Evolutionary conservation across 2,329 filamentous ascomycete species (phyloP).

Genomic region (Gnomoniopsis sp.): DNA sequence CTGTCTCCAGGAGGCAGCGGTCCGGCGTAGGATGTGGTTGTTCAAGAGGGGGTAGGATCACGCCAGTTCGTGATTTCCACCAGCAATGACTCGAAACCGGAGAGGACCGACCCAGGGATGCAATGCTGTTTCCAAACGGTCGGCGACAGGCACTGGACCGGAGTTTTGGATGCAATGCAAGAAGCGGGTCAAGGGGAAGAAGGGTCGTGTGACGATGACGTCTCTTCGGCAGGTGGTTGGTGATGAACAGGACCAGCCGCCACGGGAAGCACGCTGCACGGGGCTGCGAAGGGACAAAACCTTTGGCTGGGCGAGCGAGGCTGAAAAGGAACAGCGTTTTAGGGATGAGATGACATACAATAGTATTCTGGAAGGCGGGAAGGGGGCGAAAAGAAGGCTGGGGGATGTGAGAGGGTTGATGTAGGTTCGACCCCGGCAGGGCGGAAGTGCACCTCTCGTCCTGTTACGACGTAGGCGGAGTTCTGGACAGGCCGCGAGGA

Average conservation of each 20-base stretch:
- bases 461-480: background rate
- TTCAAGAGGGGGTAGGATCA: background rate
- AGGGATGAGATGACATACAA: conserved; percentile 4
- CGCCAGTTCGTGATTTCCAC: conserved; percentile 8
- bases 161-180: conserved; percentile 6
- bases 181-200: conserved; percentile 17
- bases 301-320: conserved; percentile 2
- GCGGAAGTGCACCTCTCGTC: background rate
- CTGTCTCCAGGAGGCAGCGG: conserved; percentile 9
- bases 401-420: background rate
- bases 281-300: background rate
- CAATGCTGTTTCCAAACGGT: conserved; percentile 9
- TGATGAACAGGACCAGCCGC: background rate
- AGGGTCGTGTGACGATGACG: conserved; percentile 19
- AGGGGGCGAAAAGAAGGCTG: conserved; percentile 11
- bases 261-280: conserved; percentile 7
- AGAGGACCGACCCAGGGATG: background rate
- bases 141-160: conserved; percentile 12
- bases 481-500: background rate
- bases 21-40: conserved; percentile 12
- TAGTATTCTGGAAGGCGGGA: background rate
- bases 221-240: background rate
- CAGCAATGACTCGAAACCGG: conserved; percentile 3
- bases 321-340: background rate
- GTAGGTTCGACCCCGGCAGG: background rate